Percentiles rank a stretch among this genome's conserved stretches.
Conservation (phyloP, 495 filamentous ascomycete genomes). For the Aspergillus asperescens region DNA sequence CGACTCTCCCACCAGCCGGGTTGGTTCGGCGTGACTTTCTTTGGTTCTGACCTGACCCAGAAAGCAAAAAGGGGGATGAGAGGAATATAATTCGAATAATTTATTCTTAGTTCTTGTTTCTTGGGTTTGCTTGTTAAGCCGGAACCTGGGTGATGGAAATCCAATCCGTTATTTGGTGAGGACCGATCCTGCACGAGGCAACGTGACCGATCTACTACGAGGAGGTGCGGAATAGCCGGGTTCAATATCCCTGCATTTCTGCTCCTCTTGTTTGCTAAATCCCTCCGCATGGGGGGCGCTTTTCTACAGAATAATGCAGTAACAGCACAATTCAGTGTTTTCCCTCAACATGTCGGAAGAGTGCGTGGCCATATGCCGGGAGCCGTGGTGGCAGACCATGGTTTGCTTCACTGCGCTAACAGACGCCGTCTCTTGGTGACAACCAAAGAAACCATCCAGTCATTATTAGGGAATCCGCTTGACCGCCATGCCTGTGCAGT, state of each 20-base stretch:
- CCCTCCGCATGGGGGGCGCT: too few relatives aligned
- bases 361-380: conserved; percentile 8
- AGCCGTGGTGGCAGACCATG: neutral
- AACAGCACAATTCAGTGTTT: neutral
- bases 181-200: neutral
- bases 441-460: neutral
- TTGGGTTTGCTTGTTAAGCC: neutral
- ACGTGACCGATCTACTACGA: too few relatives aligned
- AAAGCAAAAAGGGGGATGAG: neutral
- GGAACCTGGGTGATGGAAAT: too few relatives aligned
- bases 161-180: too few relatives aligned
- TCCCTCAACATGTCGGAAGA: neutral
- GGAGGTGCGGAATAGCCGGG: too few relatives aligned
- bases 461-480: conserved; percentile 5
- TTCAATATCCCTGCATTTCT: too few relatives aligned
- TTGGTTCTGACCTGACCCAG: conserved; percentile 4
- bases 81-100: too few relatives aligned
- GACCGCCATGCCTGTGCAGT: conserved; percentile 7
- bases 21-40: too few relatives aligned
- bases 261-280: too few relatives aligned
- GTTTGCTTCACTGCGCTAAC: neutral
- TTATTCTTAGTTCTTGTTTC: too few relatives aligned
- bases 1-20: neutral
- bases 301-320: neutral
- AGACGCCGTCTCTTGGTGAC: neutral